Base-by-base conservation (phyloP, 805 yeast species). In the Metschnikowia arizonensis region DNA sequence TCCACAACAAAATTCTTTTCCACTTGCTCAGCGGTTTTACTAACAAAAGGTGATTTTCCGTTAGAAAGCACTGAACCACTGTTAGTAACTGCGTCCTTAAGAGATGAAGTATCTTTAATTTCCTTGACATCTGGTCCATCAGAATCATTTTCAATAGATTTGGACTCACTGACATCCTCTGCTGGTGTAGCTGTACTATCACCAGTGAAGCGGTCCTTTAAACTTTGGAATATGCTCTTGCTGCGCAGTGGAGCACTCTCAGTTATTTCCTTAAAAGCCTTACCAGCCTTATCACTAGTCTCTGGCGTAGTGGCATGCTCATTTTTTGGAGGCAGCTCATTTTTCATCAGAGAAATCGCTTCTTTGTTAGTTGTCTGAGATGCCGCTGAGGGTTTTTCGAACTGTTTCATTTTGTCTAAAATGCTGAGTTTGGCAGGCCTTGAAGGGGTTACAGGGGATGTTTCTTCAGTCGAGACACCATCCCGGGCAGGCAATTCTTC, bases 401-500 rank as follows among this genome's bases (percentile, higher is more conserved):
- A 69, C 42, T 66, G 66, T 49, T 59, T 65, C 17, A 69, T 67
- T 50, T 62, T 64, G 45, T 68, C 72, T 44, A 66, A 54, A 12
- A 69, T 65, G 24, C 41, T 42, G 4, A 44, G 21, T 26, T 40
- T 40, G n/a, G 29, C 26, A 21, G 42, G 29, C 21, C 29, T 30
- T n/a, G 33, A 15, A 4, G 42, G 40, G 5, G 40, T 28, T 5
- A n/a, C 40, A 9, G 40, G 32, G 28, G 33, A 26, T 6, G 8
- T 10, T 1, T 9, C n/a, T n/a, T 28, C 33, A n/a, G 32, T 17
- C n/a, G 18, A 21, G 11, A n/a, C 9, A 26, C 12, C 25, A 18
- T 28, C 18, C 18, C 4, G 40, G 4, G 40, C 5, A 15, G 9
- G 11, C n/a, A 26, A 6, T 8, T n/a, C 8, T 21, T 33, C 36